phyloP scores from a whole-genome alignment of 2,329 filamentous ascomycete species.

The Fusarium sp. region DNA sequence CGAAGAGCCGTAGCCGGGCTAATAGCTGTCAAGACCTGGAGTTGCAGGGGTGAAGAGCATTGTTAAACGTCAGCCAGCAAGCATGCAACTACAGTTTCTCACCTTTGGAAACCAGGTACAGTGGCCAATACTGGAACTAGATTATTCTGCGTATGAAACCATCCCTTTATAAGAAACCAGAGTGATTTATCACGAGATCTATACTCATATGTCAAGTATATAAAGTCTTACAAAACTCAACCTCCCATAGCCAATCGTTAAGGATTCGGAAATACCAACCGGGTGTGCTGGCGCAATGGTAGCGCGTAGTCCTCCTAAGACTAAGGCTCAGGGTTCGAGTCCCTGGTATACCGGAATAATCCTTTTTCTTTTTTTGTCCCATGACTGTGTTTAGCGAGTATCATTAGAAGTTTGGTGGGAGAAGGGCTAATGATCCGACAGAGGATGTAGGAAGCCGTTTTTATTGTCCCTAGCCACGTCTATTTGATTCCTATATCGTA shows the following conservation, averaged over 20 bases:
- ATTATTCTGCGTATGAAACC: background rate
- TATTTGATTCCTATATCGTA: too few relatives aligned
- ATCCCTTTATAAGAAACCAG: background rate
- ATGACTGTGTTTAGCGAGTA: background rate
- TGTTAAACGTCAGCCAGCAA: background rate
- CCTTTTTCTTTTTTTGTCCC: background rate
- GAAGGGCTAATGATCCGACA: too few relatives aligned
- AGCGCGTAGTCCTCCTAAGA: slow-evolving; percentile 57
- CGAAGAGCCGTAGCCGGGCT: background rate
- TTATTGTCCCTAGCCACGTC: too few relatives aligned
- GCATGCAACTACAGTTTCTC: background rate
- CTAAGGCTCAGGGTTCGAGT: slow-evolving; percentile 58
- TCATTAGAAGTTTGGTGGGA: background rate
- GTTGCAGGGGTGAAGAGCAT: background rate
- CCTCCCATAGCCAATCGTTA: slow-evolving; percentile 38
- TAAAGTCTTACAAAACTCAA: background rate
- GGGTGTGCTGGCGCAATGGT: slow-evolving; percentile 51
- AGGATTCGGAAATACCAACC: slow-evolving; percentile 8
- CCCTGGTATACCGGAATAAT: slow-evolving; percentile 49
- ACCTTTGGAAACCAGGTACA: background rate
- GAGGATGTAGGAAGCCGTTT: background rate
- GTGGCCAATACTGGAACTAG: background rate
- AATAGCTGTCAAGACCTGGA: background rate
- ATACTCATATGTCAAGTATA: background rate
- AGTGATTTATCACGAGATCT: background rate